Evolutionary conservation across 2,329 filamentous ascomycete species (phyloP).

Genomic region (Aspergillus udagawae): DNA sequence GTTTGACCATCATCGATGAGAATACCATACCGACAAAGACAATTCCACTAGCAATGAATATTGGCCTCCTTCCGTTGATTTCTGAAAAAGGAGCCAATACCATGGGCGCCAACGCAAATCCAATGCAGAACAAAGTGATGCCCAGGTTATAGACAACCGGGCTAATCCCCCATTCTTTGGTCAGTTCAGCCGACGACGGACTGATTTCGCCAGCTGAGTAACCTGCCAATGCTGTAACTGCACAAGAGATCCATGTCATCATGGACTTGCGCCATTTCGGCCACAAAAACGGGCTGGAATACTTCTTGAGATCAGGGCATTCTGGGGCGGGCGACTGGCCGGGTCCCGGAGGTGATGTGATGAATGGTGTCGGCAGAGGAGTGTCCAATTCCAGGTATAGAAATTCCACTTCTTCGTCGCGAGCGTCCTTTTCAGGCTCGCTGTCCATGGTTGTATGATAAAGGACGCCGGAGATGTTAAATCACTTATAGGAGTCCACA

Average conservation of each 20-base stretch:
- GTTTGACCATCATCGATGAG: background rate
- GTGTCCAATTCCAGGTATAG: conserved; percentile 62
- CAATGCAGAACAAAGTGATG: conserved; percentile 76
- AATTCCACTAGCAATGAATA: conserved; percentile 70
- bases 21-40: conserved; percentile 55
- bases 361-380: conserved; percentile 46
- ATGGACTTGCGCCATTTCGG: conserved; percentile 63
- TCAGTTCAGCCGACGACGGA: conserved; percentile 63
- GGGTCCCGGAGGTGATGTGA: conserved; percentile 26
- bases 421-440: background rate
- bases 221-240: conserved; percentile 71
- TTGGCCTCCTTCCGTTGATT: conserved; percentile 78
- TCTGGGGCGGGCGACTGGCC: conserved; percentile 46
- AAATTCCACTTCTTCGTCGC: conserved; percentile 45
- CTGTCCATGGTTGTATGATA: background rate
- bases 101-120: conserved; percentile 84
- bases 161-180: conserved; percentile 61
- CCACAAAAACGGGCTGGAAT: conserved; percentile 70
- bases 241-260: conserved; percentile 69
- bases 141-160: conserved; percentile 65
- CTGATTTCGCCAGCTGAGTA: conserved; percentile 80
- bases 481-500: background rate
- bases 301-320: conserved; percentile 63
- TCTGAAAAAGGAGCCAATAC: conserved; percentile 82
- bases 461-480: background rate